Evolutionary conservation across 2,329 filamentous ascomycete species (phyloP).

Genomic region (Trichoderma oligosporum): DNA sequence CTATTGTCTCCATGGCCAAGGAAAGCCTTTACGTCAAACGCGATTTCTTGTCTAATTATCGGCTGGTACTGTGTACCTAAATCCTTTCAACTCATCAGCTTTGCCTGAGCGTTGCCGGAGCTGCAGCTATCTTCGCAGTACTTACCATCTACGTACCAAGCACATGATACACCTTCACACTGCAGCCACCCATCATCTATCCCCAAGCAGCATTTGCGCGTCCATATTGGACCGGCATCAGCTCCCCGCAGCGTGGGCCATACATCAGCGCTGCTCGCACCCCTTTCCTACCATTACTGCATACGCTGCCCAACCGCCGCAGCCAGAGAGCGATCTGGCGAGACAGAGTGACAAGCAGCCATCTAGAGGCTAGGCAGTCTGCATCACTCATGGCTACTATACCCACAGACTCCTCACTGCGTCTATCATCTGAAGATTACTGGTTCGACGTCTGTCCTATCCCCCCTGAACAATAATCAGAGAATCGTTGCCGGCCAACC

Average conservation of each 20-base stretch:
- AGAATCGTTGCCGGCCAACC: neutral
- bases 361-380: neutral
- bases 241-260: conserved; percentile 18
- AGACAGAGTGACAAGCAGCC: conserved; percentile 7
- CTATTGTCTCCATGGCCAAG: neutral
- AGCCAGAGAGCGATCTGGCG: conserved; percentile 6
- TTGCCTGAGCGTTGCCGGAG: conserved; percentile 1
- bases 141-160: conserved; percentile 10
- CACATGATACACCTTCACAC: conserved; percentile 13
- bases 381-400: neutral
- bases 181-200: conserved; percentile 10
- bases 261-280: conserved; percentile 11
- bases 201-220: conserved; percentile 5
- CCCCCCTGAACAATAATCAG: neutral
- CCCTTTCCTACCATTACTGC: neutral
- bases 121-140: conserved; percentile 5
- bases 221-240: conserved; percentile 15
- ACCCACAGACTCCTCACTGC: conserved; percentile 9
- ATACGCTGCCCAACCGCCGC: conserved; percentile 5
- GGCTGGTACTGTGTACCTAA: neutral
- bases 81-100: neutral
- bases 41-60: neutral
- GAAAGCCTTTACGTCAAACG: conserved; percentile 1
- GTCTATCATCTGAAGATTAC: neutral
- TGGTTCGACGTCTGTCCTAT: neutral